A percentile compares a stretch with the other conserved stretches of the same genome.
phyloP scores from a whole-genome alignment of 2,329 filamentous ascomycete species.

The Aspergillus novoparasiticus region DNA sequence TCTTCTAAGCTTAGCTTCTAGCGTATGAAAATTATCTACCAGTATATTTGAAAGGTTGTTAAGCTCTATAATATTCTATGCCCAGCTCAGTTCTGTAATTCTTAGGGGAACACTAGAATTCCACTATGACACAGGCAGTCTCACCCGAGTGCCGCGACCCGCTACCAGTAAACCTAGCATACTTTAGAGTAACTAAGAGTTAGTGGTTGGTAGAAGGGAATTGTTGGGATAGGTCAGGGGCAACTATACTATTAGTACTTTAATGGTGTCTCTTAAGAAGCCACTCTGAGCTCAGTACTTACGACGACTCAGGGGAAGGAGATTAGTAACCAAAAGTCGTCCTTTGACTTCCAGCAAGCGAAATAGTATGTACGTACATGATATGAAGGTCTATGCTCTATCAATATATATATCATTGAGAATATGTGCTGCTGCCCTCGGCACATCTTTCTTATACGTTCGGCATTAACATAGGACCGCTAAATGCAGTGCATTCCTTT shows the following conservation, averaged over 20 bases:
- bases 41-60: not conserved
- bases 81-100: no score
- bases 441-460: not conserved
- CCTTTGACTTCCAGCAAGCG: not conserved
- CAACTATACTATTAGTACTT: not conserved
- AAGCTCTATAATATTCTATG: not conserved
- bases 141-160: not conserved
- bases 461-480: not conserved
- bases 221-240: not conserved
- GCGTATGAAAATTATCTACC: no score
- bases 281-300: not conserved
- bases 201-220: not conserved
- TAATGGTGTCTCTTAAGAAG: not conserved
- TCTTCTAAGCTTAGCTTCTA: no score
- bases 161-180: not conserved
- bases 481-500: not conserved
- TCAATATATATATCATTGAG: not conserved
- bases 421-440: not conserved
- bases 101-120: not conserved
- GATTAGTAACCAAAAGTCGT: not conserved
- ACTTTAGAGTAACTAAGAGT: not conserved
- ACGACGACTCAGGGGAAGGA: not conserved
- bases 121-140: not conserved
- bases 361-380: not conserved
- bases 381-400: not conserved